Base-by-base conservation (phyloP, 1,139 yeast species). In the Geotrichum histeridarum region DNA sequence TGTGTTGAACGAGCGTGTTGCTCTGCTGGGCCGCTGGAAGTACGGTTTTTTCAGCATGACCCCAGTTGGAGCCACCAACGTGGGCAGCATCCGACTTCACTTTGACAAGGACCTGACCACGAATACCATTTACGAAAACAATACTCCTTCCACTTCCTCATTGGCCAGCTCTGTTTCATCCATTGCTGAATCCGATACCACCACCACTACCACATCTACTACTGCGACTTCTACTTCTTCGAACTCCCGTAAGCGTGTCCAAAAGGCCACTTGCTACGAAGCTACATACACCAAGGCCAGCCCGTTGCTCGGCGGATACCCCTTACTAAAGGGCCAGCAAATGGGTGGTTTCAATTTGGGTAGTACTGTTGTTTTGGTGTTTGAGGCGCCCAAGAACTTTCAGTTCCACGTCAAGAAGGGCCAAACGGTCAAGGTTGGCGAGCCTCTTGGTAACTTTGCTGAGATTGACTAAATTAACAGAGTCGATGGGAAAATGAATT, bases 21-120 rank as follows among this genome's bases (percentile, higher is more conserved):
- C 98, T 0, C 75, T 94, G 50, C 78, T 94, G 58, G 99, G 99
- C 1, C 84, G 88, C 65, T 94, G 99, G 98, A 87, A 87, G 67
- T 80, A 93, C 69, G 99, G 99, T 0, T 94, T 94, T 67, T 93
- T 93, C 73, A 86, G 95, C 59, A 94, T 94, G 99, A 91, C 96
- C 1, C 98, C 99, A 0, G 99, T 94, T 9, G 99, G 99, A 30
- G 99, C 99, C 32, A 94, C 99, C 6, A 94, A 94, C 70, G 99
- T 94, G 41, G 99, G 99, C 17, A 86, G 95, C 64, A 93, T 94
- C 61, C 83, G 86, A 56, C 80, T 94, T 60, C 89, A 91, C 67
- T 94, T 94, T 65, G 99, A 94, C 72, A 85, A 86, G 70, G 93
- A 89, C 66, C 78, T 94, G 65, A 81, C 84, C 54, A 94, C 99